Evolutionary conservation across 2,329 filamentous ascomycete genomes (phyloP).

Genomic region (Proliferodiscus dingleyae): DNA sequence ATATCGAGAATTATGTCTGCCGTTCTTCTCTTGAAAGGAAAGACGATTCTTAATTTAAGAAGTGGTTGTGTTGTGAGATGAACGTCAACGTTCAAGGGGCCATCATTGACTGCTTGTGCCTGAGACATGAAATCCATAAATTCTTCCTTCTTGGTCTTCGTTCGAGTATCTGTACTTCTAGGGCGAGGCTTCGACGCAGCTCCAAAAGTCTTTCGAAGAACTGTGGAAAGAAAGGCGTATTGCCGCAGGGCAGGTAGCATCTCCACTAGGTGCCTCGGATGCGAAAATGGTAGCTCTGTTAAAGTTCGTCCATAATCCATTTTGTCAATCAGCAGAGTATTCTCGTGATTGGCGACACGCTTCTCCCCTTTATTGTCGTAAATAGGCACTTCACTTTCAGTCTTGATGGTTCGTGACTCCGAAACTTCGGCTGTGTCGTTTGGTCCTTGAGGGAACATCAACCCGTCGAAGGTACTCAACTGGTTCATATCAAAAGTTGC

Average conservation of each 20-base stretch:
- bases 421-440: constrained; percentile 46
- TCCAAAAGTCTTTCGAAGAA: constrained; percentile 60
- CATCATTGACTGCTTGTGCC: constrained; percentile 5
- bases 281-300: constrained; percentile 67
- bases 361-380: constrained; percentile 27
- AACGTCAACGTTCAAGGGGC: constrained; percentile 24
- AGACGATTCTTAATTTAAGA: constrained; percentile 26
- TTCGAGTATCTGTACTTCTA: constrained; percentile 4
- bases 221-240: constrained; percentile 63
- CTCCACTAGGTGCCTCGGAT: constrained; percentile 69
- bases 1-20: constrained; percentile 31
- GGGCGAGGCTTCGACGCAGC: constrained; percentile 5
- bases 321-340: constrained; percentile 66
- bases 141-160: constrained; percentile 24
- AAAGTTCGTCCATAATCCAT: constrained; percentile 65
- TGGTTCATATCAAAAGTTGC: constrained; percentile 54
- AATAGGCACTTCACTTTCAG: constrained; percentile 43
- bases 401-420: constrained; percentile 52
- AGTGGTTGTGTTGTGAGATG: constrained; percentile 26
- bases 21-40: constrained; percentile 22
- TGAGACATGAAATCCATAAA: constrained; percentile 29
- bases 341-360: constrained; percentile 40
- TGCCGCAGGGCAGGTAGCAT: constrained; percentile 72
- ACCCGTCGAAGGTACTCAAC: constrained; percentile 40
- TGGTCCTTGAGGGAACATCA: constrained; percentile 47